Conservation (phyloP, 371 early-diverging fungal genomes). For the Mortierella sp. region DNA sequence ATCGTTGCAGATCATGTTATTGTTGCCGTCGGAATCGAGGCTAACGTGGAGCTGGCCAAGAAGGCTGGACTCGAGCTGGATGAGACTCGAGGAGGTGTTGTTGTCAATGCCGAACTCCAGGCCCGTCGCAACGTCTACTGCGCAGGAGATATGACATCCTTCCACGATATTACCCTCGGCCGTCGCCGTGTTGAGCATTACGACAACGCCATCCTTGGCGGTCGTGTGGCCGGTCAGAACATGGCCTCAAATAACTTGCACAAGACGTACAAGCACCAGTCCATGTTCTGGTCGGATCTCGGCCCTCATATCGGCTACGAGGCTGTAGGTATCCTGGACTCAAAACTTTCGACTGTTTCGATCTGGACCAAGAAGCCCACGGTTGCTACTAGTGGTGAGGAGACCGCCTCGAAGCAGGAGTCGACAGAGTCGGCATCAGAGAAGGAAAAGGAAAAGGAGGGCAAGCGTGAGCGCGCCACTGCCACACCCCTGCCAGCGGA, state of each 20-base stretch:
- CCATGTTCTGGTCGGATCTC: conserved; percentile 85
- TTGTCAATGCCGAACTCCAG: conserved; percentile 83
- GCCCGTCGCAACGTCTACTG: conserved; percentile 78
- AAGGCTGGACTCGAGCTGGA: conserved; percentile 81
- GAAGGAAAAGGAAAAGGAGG: conserved; percentile 47
- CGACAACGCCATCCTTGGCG: conserved; percentile 78
- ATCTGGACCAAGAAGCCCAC: conserved; percentile 78
- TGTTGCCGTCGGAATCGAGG: conserved; percentile 78
- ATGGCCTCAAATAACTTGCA: conserved; percentile 67
- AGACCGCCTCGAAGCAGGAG: conserved; percentile 7
- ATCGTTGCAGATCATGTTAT: conserved; percentile 75
- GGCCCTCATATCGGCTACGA: conserved; percentile 82
- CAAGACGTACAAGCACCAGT: conserved; percentile 78
- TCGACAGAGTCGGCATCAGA: conserved; percentile 47
- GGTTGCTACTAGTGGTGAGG: conserved; percentile 52
- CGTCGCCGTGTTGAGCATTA: conserved; percentile 84
- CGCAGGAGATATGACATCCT: conserved; percentile 82
- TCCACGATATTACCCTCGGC: conserved; percentile 80
- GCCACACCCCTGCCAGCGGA: conserved; percentile 52
- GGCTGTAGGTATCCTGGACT: conserved; percentile 78
- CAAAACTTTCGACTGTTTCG: conserved; percentile 74
- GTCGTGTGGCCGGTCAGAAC: conserved; percentile 79
- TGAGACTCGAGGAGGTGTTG: conserved; percentile 72
- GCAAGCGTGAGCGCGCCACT: conserved; percentile 35
- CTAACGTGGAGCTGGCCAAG: conserved; percentile 74